Percentiles rank a stretch among this genome's conserved stretches.
These are phyloP conservation scores for Solanum tacnaense DNA, from an alignment of 257 asterid species.

Conservation along the genomic window DNA sequence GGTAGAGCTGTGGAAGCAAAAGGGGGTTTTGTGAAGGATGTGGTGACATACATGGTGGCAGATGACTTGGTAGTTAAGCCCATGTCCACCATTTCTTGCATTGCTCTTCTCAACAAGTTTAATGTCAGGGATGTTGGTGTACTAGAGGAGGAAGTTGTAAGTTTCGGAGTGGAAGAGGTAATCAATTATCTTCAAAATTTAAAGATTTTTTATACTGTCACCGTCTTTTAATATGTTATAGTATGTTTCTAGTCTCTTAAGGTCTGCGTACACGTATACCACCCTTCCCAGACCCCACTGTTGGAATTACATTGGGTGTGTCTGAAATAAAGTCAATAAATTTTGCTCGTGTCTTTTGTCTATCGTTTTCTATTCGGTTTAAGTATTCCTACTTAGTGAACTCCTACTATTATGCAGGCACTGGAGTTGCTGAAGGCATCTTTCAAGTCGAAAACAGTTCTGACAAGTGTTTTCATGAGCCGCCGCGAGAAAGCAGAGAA, in stretches of 20 bases:
- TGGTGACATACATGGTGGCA: conserved; percentile 18
- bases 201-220: too few relatives aligned
- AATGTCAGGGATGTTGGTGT: conserved; percentile 4
- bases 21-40: conserved; percentile 29
- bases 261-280: too few relatives aligned
- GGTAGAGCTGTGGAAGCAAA: not conserved
- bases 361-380: not conserved
- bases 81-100: conserved; percentile 13
- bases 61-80: conserved; percentile 26
- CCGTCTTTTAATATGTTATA: not conserved
- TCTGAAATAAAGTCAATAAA: not conserved
- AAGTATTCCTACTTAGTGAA: too few relatives aligned
- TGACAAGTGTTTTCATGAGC: not conserved
- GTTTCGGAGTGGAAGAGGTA: conserved; percentile 15
- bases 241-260: too few relatives aligned
- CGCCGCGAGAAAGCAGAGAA: not conserved
- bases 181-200: not conserved
- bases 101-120: conserved; percentile 3
- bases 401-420: conserved; percentile 8
- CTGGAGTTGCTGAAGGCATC: conserved; percentile 23
- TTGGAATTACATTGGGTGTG: not conserved
- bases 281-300: too few relatives aligned
- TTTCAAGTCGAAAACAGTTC: not conserved
- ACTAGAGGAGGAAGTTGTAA: conserved; percentile 1
- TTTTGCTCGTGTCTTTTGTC: not conserved